phyloP scores from a whole-genome alignment of 2,329 filamentous ascomycete genomes.

The Phaeosphaeriaceae sp. region DNA sequence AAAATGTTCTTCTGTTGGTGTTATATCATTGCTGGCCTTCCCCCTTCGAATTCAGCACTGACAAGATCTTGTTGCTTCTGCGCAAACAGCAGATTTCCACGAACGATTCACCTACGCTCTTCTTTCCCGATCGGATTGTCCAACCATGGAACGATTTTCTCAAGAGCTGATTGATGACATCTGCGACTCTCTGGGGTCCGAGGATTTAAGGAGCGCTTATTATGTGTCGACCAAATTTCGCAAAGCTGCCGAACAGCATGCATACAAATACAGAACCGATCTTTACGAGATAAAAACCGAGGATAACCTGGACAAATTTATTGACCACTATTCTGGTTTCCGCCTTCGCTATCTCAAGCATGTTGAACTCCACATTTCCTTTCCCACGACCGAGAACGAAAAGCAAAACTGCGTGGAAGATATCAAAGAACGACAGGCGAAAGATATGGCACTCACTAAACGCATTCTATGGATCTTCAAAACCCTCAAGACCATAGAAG shows the following conservation, averaged over 20 bases:
- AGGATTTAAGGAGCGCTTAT: not conserved
- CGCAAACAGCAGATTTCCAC: too few species aligned
- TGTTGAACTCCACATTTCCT: not conserved
- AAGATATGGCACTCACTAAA: not conserved
- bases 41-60: too few species aligned
- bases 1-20: too few species aligned
- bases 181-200: not conserved
- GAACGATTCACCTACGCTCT: conserved; percentile 1
- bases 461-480: not conserved
- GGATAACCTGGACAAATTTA: not conserved
- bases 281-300: not conserved
- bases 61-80: too few species aligned
- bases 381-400: not conserved
- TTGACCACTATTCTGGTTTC: not conserved
- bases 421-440: not conserved
- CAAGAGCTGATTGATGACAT: not conserved
- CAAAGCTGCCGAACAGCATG: not conserved
- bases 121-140: not conserved
- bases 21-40: too few species aligned
- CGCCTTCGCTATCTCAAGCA: conserved; percentile 5
- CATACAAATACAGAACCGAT: not conserved
- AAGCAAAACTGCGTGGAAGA: not conserved
- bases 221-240: conserved; percentile 2
- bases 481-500: not conserved
- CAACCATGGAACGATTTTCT: not conserved